Base-by-base conservation (phyloP, 768 basidiomycete species). In the Xerocomus brunneocitrinus region DNA sequence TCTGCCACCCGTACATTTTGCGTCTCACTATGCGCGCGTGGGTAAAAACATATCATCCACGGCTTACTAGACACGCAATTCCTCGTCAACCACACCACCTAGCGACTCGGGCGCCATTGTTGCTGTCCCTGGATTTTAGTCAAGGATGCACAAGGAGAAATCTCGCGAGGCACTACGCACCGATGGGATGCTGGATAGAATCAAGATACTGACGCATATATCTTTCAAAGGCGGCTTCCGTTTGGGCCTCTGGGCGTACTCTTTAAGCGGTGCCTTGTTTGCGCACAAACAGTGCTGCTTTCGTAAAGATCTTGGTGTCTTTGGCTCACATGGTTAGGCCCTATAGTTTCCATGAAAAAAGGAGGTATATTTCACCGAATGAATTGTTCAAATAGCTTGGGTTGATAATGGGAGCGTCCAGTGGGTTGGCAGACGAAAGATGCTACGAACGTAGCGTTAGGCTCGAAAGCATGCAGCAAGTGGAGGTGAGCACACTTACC, bases 241-340 rank as follows among this genome's bases (percentile, higher is more conserved):
- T 61, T 44, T 57, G 44, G 19, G 62, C 56, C 14, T 62, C 61
- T 40, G 56, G 60, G 60, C 9, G 42, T 43, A 13, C 60, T 62
- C 49, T 40, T 47, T 61, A 7, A 60, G 59, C 2, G 59, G 59
- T 14, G 48, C 59, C 5, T 55, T 61, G 49, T 30, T 50, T 53
- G 32, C 59, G 59, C 22, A 41, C 51, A 39, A 61, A 60, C 19
- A 39, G 40, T 14, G 38, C 3, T 1, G 52, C 60, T 31, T 62
- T 61, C 19, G 61, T 59, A 44, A 61, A 6, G 36, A 59, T 41
- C 45, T 59, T 43, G 42, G 14, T 16, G 8, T 61, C 60, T 61
- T 47, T 25, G 25, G 9, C 36, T 40, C 44, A 19, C 19, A 12
- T 12, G 3, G 27, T 60, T 12, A 50, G 41, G 24, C 8, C 8